phyloP scores from a whole-genome alignment of 768 basidiomycete genomes.

The Dictyophora rubrovolvata region DNA sequence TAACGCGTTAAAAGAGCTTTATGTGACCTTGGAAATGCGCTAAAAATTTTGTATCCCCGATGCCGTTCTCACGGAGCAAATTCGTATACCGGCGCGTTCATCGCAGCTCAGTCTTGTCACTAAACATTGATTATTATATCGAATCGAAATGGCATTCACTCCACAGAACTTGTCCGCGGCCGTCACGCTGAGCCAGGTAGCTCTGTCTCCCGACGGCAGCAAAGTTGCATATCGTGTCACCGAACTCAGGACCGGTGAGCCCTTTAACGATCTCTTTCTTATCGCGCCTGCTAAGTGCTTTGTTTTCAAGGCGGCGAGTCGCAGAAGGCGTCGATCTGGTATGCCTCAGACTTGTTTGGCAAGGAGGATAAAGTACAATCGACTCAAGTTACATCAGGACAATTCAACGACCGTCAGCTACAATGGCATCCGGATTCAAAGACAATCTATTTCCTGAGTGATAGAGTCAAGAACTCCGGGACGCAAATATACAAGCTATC shows the following conservation, averaged over 20 bases:
- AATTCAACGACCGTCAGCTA: slow-evolving; percentile 5
- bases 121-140: too few relatives aligned
- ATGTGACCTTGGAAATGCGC: too few relatives aligned
- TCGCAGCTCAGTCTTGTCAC: too few relatives aligned
- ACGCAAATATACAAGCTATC: slow-evolving; percentile 3
- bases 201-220: slow-evolving; percentile 7
- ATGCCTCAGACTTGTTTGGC: slow-evolving; percentile 1
- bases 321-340: slow-evolving; percentile 4
- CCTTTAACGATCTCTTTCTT: background rate
- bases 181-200: background rate
- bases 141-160: slow-evolving; percentile 2
- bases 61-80: background rate
- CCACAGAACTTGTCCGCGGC: background rate
- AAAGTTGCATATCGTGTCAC: slow-evolving; percentile 3
- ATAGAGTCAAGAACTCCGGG: background rate
- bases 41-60: background rate
- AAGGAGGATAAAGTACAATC: slow-evolving; percentile 4
- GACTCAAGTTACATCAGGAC: slow-evolving; percentile 7
- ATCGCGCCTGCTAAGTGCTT: background rate
- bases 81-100: too few relatives aligned
- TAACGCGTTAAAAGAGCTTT: too few relatives aligned
- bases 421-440: background rate
- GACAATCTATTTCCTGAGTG: slow-evolving; percentile 8
- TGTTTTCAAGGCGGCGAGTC: background rate
- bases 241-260: background rate